phyloP scores from a whole-genome alignment of 179 eudicot genomes.

The Dionaea muscipula region DNA sequence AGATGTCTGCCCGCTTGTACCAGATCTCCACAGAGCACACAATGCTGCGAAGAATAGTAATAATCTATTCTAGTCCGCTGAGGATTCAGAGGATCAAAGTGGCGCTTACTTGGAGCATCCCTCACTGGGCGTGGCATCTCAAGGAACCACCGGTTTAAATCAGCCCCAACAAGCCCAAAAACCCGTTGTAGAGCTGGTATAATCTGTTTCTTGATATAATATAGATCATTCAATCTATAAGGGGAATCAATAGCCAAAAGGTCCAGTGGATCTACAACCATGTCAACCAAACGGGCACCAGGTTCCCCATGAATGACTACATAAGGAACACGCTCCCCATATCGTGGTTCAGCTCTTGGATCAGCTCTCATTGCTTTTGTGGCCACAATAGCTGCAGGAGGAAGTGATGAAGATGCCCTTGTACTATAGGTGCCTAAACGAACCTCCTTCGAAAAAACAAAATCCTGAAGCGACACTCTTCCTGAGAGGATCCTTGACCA shows the following conservation, averaged over 20 bases:
- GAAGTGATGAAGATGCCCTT: constrained; percentile 55
- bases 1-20: constrained; percentile 42
- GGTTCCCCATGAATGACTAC: constrained; percentile 96
- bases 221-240: constrained; percentile 63
- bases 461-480: constrained; percentile 68
- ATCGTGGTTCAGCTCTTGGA: constrained; percentile 94
- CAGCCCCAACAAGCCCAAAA: constrained; percentile 81
- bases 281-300: constrained; percentile 80
- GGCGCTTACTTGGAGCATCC: constrained; percentile 47
- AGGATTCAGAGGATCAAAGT: constrained; percentile 31
- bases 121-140: constrained; percentile 70
- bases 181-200: constrained; percentile 85
- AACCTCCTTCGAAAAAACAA: constrained; percentile 92
- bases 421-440: constrained; percentile 80
- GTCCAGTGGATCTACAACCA: constrained; percentile 85
- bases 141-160: constrained; percentile 62
- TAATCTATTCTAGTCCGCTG: constrained; percentile 68
- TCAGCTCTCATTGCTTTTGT: constrained; percentile 78
- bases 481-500: constrained; percentile 80
- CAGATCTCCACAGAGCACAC: constrained; percentile 71
- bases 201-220: constrained; percentile 84
- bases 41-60: constrained; percentile 73
- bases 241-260: constrained; percentile 61
- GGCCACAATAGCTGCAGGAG: constrained; percentile 93
- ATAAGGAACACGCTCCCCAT: constrained; percentile 76